Conservation (phyloP, 2,329 filamentous ascomycete genomes). For the Trichocomaceae sp. region DNA sequence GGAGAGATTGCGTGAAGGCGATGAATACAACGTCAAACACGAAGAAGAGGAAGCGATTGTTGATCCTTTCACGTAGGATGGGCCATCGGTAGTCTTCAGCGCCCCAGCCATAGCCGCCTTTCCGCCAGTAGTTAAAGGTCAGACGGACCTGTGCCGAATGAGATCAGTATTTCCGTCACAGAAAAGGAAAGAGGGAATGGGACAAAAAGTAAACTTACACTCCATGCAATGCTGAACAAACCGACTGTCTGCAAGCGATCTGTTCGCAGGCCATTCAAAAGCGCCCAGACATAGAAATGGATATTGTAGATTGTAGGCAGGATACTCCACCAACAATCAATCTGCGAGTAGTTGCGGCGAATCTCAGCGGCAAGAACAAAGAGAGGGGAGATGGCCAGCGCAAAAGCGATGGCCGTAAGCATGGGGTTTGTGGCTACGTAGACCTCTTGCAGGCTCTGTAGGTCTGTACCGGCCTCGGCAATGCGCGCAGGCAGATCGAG, state of each 20-base stretch:
- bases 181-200: slow-evolving; percentile 3
- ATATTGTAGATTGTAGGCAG: slow-evolving; percentile 79
- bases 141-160: slow-evolving; percentile 55
- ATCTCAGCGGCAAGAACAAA: slow-evolving; percentile 73
- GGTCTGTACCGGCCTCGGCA: slow-evolving; percentile 52
- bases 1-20: slow-evolving; percentile 69
- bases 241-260: slow-evolving; percentile 66
- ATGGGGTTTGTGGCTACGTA: slow-evolving; percentile 85
- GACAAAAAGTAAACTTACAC: slow-evolving; percentile 48
- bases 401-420: slow-evolving; percentile 65
- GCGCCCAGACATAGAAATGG: slow-evolving; percentile 79
- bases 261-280: slow-evolving; percentile 63
- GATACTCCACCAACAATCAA: slow-evolving; percentile 88
- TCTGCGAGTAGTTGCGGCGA: slow-evolving; percentile 94
- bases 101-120: slow-evolving; percentile 80
- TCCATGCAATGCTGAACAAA: slow-evolving; percentile 68
- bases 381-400: slow-evolving; percentile 62
- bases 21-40: slow-evolving; percentile 89
- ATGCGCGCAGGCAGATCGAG: slow-evolving; percentile 62
- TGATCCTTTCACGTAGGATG: slow-evolving; percentile 61
- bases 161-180: slow-evolving; percentile 18
- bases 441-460: slow-evolving; percentile 62
- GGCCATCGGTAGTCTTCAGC: slow-evolving; percentile 95
- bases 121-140: slow-evolving; percentile 96
- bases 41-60: slow-evolving; percentile 70